A percentile compares a stretch with the other conserved stretches of the same genome.
Evolutionary conservation across 2,329 filamentous ascomycete genomes (phyloP).

Genomic region (Grosmannia serpens): DNA sequence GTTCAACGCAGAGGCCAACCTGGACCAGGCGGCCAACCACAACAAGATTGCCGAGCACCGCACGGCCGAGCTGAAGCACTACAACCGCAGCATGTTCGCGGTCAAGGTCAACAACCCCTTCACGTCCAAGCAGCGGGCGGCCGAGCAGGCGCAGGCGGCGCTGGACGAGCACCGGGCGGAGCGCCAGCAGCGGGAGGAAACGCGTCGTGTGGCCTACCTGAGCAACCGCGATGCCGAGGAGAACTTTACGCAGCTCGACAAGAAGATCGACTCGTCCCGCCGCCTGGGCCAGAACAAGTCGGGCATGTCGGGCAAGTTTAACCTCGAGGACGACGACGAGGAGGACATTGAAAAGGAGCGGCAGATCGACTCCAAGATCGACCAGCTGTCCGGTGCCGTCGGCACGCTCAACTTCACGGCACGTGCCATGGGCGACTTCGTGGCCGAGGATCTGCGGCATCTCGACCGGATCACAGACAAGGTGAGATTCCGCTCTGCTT

Average conservation of each 20-base stretch:
- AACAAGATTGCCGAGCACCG: slow-evolving; percentile 69
- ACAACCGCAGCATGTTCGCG: slow-evolving; percentile 87
- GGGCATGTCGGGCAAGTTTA: slow-evolving; percentile 11
- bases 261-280: slow-evolving; percentile 45
- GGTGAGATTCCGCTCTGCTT: slow-evolving; percentile 34
- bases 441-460: slow-evolving; percentile 58
- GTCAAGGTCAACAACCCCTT: slow-evolving; percentile 69
- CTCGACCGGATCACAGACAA: slow-evolving; percentile 70
- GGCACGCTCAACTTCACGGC: slow-evolving; percentile 52
- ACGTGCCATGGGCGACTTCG: slow-evolving; percentile 24
- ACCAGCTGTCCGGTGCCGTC: slow-evolving; percentile 60
- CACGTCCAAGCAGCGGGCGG: slow-evolving; percentile 54
- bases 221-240: slow-evolving; percentile 35
- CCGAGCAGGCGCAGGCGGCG: slow-evolving; percentile 54
- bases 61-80: slow-evolving; percentile 68
- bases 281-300: slow-evolving; percentile 37
- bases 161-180: slow-evolving; percentile 59
- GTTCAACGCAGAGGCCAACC: slow-evolving; percentile 70
- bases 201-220: slow-evolving; percentile 19
- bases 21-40: slow-evolving; percentile 69
- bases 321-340: slow-evolving; percentile 15
- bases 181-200: slow-evolving; percentile 52
- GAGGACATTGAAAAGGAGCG: slow-evolving; percentile 15
- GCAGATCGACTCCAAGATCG: slow-evolving; percentile 45
- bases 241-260: slow-evolving; percentile 37